A percentile compares a stretch with the other conserved stretches of the same genome.
Evolutionary conservation across 2,329 filamentous ascomycete genomes (phyloP).

Genomic region (Fusarium sp.): DNA sequence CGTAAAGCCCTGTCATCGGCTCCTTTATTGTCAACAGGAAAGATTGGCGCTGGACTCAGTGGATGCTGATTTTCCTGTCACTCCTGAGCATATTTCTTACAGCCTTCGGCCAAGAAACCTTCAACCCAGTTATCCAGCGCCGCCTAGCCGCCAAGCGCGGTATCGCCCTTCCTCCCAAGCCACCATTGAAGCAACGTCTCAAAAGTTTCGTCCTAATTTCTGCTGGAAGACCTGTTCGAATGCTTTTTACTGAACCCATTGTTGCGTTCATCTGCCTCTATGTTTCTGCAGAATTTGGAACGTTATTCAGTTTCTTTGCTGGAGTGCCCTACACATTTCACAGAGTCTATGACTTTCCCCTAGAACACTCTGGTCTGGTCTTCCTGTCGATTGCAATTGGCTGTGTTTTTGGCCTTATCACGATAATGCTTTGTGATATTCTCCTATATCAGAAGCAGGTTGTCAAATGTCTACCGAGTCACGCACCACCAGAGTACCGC

Average conservation of each 20-base stretch:
- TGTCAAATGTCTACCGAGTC: constrained; percentile 46
- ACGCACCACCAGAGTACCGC: constrained; percentile 66
- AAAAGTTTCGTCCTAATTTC: no score
- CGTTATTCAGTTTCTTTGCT: constrained; percentile 65
- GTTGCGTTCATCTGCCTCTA: constrained; percentile 61
- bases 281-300: constrained; percentile 62
- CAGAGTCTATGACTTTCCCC: constrained; percentile 57
- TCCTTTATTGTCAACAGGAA: constrained; percentile 59
- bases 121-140: no score
- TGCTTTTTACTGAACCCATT: no score
- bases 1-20: constrained; percentile 59
- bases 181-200: no score
- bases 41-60: constrained; percentile 67
- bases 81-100: constrained; percentile 45
- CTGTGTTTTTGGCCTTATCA: constrained; percentile 57
- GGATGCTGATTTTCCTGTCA: constrained; percentile 61
- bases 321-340: constrained; percentile 62
- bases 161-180: no score
- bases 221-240: no score
- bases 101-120: no score
- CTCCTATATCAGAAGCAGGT: constrained; percentile 56
- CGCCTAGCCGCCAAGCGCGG: no score
- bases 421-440: constrained; percentile 55
- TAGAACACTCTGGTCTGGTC: constrained; percentile 57
- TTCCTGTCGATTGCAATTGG: constrained; percentile 61